Base-by-base conservation (phyloP, 495 filamentous ascomycete genomes). In the Daldinia decipiens region DNA sequence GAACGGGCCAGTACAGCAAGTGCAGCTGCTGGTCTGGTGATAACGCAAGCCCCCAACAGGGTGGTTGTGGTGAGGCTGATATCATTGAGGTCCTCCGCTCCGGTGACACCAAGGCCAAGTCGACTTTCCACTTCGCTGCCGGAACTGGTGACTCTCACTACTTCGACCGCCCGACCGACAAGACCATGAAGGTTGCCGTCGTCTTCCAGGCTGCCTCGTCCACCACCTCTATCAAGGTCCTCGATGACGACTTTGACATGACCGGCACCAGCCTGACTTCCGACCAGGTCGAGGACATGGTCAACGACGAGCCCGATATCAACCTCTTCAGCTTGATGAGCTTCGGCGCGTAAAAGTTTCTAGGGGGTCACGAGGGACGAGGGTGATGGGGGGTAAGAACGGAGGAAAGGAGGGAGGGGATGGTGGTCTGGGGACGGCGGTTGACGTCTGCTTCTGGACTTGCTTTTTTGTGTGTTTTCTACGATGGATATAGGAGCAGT, bases 61-160 rank as follows among this genome's bases (percentile, higher is more conserved):
- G 75, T 43, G 88, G 87, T 15, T 93, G 91, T 74, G 91, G 90
- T 65, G 90, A 93, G 80, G 84, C 90, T 52, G 91, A 93, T 74
- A 77, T 92, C 12, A 87, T 90, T 64, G 91, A 93, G 78, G 82
- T 90, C 32, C 85, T 93, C 8, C 71, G 78, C 38, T 39, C 75
- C 2, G 86, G 87, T 29, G 79, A 81, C 61, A 74, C 72, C 29
- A 82, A 79, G 40, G 77, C 78, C 56, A 91, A 87, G 76, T 84
- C 86, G 6, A 90, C 89, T 4, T 80, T 91, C 57, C 90, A 92
- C 76, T 83, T 82, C 62, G 82, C 83, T 54, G 76, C 79, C 32
- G 81, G 78, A 67, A 86, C 85, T 5, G 88, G 88, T 34, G 82
- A 84, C 64, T 86, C 84, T 5, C 86, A 92, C 79, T 92, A 84